Percentiles rank a stretch among this genome's conserved stretches.
Conservation (phyloP, 2,329 filamentous ascomycete genomes). For the Fusarium brevicatenulatum region DNA sequence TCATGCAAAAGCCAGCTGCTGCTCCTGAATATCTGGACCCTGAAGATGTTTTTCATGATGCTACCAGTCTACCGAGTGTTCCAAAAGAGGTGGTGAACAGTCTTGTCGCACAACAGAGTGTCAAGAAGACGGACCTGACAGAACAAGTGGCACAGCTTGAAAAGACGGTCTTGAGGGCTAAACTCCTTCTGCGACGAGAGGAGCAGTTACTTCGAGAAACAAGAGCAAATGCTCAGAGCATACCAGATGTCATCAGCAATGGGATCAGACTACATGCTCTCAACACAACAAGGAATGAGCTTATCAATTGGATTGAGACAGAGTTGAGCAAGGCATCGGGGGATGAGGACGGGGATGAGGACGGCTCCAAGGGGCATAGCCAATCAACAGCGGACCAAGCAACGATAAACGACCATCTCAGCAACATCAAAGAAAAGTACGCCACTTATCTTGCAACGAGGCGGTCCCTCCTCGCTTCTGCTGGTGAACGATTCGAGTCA, state of each 20-base stretch:
- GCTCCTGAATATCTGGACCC: constrained; percentile 61
- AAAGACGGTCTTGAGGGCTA: constrained; percentile 67
- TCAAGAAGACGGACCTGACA: constrained; percentile 55
- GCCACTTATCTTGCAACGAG: constrained; percentile 61
- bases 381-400: constrained; percentile 38
- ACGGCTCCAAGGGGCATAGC: constrained; percentile 38
- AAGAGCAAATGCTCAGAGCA: constrained; percentile 51
- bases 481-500: constrained; percentile 48
- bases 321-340: constrained; percentile 66
- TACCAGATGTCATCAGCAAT: constrained; percentile 51
- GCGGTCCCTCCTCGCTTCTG: constrained; percentile 57
- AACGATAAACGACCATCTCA: constrained; percentile 54
- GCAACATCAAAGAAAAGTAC: constrained; percentile 64
- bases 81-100: constrained; percentile 63
- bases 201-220: constrained; percentile 64
- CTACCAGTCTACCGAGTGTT: constrained; percentile 58
- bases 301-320: constrained; percentile 73
- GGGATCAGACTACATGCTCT: constrained; percentile 63
- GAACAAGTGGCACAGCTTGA: constrained; percentile 63
- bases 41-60: constrained; percentile 58
- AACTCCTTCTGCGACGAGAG: constrained; percentile 65
- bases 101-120: constrained; percentile 55
- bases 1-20: constrained; percentile 64
- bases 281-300: constrained; percentile 64
- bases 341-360: constrained; percentile 47